Conservation (phyloP, 345 rosid species). For the Brassica incana region DNA sequence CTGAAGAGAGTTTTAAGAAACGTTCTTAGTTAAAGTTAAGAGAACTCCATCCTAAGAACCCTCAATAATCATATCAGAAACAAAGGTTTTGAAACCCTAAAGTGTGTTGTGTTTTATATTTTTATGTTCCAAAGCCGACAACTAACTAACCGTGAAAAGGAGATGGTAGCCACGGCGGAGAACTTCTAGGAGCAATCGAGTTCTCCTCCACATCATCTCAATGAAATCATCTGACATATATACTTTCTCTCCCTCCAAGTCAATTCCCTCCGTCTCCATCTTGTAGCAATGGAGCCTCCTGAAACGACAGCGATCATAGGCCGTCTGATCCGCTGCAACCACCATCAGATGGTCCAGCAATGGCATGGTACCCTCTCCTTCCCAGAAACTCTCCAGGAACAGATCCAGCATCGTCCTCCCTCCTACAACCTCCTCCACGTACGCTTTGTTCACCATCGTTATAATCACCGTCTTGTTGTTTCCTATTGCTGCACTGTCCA, state of each 20-base stretch:
- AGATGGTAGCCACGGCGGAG: constrained; percentile 67
- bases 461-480: constrained; percentile 66
- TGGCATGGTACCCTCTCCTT: constrained; percentile 58
- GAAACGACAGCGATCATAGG: constrained; percentile 63
- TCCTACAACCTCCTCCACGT: constrained; percentile 49
- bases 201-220: constrained; percentile 88
- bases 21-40: too few species aligned
- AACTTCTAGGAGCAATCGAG: constrained; percentile 57
- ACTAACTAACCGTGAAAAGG: constrained; percentile 65
- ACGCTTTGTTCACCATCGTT: constrained; percentile 67
- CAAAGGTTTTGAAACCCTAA: not conserved
- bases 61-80: too few species aligned
- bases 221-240: constrained; percentile 72
- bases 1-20: too few species aligned
- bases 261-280: constrained; percentile 55
- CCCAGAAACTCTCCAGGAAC: constrained; percentile 80
- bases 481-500: constrained; percentile 56
- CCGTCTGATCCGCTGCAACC: constrained; percentile 63
- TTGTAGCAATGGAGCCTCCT: constrained; percentile 69
- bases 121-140: not conserved
- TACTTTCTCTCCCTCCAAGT: constrained; percentile 52
- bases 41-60: too few species aligned
- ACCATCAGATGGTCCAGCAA: constrained; percentile 58
- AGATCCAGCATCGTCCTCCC: constrained; percentile 64
- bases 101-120: not conserved